Base-by-base conservation (phyloP, 2,329 filamentous ascomycete genomes). In the Aspergillus sp. region DNA sequence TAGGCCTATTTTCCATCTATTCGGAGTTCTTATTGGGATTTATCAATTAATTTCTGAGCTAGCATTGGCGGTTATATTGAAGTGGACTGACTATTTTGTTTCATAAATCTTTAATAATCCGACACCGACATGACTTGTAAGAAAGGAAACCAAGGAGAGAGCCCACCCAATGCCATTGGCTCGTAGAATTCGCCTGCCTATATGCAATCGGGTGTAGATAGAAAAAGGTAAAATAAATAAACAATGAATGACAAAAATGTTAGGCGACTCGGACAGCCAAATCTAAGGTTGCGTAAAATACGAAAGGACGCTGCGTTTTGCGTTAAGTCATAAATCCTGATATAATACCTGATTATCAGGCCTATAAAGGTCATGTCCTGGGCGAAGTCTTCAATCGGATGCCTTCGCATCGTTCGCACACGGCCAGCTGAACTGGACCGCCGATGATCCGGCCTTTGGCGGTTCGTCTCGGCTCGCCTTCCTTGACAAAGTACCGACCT, bases 321-420 rank as follows among this genome's bases (percentile, higher is more conserved):
- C 27, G 8, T 19, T 52, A 19, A 52, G 39, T 52, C 23, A 19
- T 15, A 40, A 43, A 21, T 19, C 11, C 17, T 21, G 23, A 33
- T 6, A 33, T 43, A 31, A 9, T 15, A 19, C 39, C 24, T 24
- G 37, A n/a, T 23, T 12, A 21, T 37, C 24, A 21, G 6, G 14
- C 6, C 39, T 37, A 7, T n/a, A 37, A 17, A 31, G 15, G 37
- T 53, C 43, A 57, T 12, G 40, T 19, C 14, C 63, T 60, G 27
- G 59, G 66, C 66, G 66, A 86, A 44, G 84, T 83, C 70, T 88
- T 88, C 62, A 88, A 69, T 63, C 86, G 79, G 63, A 80, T 79
- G 70, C 85, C 84, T 69, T 88, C 86, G 65, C 86, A 88, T 60
- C 70, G 73, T 48, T 87, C 83, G 71, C 86, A 88, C 9, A 87